Conservation (phyloP, 2,329 filamentous ascomycete genomes). For the Penicillium sp. region DNA sequence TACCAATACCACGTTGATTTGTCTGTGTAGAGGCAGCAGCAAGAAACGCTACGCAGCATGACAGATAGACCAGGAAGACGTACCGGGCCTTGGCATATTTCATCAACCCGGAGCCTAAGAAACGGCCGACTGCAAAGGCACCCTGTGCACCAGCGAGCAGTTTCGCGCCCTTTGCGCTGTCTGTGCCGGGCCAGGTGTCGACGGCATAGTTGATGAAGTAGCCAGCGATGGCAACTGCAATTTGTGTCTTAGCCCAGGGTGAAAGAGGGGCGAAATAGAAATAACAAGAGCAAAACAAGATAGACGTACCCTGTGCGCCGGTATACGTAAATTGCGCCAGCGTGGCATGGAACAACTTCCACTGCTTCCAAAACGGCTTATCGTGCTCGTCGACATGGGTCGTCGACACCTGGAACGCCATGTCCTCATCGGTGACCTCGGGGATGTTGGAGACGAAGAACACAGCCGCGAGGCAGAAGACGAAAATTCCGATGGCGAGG, state of each 20-base stretch:
- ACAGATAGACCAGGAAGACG: conserved; percentile 68
- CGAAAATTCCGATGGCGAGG: conserved; percentile 72
- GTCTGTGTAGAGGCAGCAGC: conserved; percentile 50
- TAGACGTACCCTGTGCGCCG: conserved; percentile 61
- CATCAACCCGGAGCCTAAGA: conserved; percentile 65
- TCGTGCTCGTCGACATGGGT: conserved; percentile 54
- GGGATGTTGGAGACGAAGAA: conserved; percentile 67
- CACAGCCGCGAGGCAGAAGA: conserved; percentile 62
- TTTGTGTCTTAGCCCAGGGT: no score
- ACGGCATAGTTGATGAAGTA: conserved; percentile 74
- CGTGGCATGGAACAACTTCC: conserved; percentile 71
- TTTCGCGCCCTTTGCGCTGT: conserved; percentile 58
- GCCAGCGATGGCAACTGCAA: conserved; percentile 47
- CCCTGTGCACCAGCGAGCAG: conserved; percentile 73
- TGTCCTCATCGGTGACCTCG: conserved; percentile 70
- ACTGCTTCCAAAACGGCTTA: conserved; percentile 66
- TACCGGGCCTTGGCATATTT: conserved; percentile 64
- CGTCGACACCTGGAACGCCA: conserved; percentile 60
- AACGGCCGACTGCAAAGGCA: conserved; percentile 69
- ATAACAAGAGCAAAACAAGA: neutral
- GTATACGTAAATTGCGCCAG: conserved; percentile 79
- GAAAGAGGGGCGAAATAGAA: conserved; percentile 3
- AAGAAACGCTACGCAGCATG: conserved; percentile 59
- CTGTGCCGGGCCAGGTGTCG: conserved; percentile 56
- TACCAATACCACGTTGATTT: conserved; percentile 48